Conservation (phyloP, 345 rosid genomes). For the Gynandropsis gynandra region DNA sequence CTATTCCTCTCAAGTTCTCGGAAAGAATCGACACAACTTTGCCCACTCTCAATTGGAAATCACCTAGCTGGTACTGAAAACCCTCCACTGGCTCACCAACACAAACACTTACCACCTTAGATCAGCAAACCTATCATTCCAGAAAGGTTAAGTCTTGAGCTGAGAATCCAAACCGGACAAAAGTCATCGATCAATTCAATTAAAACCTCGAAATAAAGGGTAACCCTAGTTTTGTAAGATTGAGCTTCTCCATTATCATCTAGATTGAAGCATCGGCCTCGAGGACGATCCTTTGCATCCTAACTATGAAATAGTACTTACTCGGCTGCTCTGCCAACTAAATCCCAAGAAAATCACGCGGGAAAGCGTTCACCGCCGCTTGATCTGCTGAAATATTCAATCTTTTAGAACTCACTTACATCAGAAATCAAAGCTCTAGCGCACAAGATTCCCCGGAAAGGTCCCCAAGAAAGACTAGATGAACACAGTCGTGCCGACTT, state of each 20-base stretch:
- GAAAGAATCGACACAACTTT: conserved; percentile 59
- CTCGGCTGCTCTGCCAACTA: conserved; percentile 58
- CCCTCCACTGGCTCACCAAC: conserved; percentile 43
- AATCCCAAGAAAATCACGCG: conserved; percentile 62
- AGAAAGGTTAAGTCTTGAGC: too few relatives aligned
- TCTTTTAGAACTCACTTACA: too few relatives aligned
- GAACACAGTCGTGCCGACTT: too few relatives aligned
- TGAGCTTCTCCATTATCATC: conserved; percentile 67
- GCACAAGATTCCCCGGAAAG: too few relatives aligned
- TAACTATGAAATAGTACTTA: conserved; percentile 59
- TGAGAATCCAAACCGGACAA: background rate
- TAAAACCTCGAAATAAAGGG: conserved; percentile 59
- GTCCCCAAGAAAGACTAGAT: too few relatives aligned
- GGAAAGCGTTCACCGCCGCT: too few relatives aligned
- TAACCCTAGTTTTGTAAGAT: too few relatives aligned
- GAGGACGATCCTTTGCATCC: conserved; percentile 49
- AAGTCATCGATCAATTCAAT: background rate
- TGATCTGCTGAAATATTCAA: too few relatives aligned
- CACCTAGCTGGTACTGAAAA: conserved; percentile 65
- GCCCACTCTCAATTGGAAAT: conserved; percentile 70
- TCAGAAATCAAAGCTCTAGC: too few relatives aligned
- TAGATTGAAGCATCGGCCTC: conserved; percentile 69
- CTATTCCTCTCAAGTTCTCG: conserved; percentile 65
- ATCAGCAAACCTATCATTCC: background rate
- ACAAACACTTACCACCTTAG: too few relatives aligned